Evolutionary conservation across 2,329 filamentous ascomycete species (phyloP).

Genomic region (Cladosporium phlei): DNA sequence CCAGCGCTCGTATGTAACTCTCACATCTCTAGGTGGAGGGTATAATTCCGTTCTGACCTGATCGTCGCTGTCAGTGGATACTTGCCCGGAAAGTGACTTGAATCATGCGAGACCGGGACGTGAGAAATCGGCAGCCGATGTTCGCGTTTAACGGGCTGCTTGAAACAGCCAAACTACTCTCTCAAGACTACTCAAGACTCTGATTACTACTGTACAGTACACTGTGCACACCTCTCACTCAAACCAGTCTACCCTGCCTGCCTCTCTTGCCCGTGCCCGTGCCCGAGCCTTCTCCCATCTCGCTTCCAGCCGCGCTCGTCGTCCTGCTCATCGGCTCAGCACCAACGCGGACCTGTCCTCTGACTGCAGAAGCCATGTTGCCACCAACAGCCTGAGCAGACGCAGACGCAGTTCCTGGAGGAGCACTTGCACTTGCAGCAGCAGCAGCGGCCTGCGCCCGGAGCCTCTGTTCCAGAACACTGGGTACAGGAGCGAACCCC

Average conservation of each 20-base stretch:
- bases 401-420: constrained; percentile 13
- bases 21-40: too few relatives aligned
- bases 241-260: constrained; percentile 11
- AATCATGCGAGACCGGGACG: constrained; percentile 3
- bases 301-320: constrained; percentile 21
- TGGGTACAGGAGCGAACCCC: constrained; percentile 30
- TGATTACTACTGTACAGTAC: too few relatives aligned
- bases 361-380: constrained; percentile 25
- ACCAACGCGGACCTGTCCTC: constrained; percentile 19
- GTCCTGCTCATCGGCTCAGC: constrained; percentile 26
- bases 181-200: too few relatives aligned
- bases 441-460: constrained; percentile 17
- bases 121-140: neutral
- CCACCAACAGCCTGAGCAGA: constrained; percentile 15
- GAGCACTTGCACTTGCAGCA: constrained; percentile 9
- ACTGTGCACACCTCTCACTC: too few relatives aligned
- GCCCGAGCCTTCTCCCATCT: constrained; percentile 15
- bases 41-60: too few relatives aligned
- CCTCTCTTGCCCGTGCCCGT: constrained; percentile 3
- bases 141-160: neutral
- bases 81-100: too few relatives aligned
- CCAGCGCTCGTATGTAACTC: too few relatives aligned
- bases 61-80: too few relatives aligned
- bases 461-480: constrained; percentile 19
- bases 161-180: constrained; percentile 4